phyloP scores from a whole-genome alignment of 1,139 yeast species.

The Taiozyma sp. region DNA sequence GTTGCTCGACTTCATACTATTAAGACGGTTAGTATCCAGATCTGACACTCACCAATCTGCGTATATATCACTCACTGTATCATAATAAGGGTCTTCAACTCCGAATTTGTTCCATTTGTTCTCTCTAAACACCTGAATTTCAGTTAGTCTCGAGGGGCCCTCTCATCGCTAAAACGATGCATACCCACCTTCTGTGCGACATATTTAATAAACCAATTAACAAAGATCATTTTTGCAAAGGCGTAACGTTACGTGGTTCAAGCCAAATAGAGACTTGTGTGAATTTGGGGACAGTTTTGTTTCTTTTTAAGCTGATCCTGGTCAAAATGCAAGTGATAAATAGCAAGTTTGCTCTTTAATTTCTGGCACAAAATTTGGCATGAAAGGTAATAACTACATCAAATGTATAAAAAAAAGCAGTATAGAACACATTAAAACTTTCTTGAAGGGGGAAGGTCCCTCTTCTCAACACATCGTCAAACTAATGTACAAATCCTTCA shows the following conservation, averaged over 20 bases:
- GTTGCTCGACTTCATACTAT: slow-evolving; percentile 22
- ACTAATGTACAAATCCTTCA: background rate
- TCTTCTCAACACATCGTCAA: no score
- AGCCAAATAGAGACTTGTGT: slow-evolving; percentile 11
- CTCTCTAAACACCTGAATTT: slow-evolving; percentile 20
- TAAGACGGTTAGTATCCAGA: slow-evolving; percentile 5
- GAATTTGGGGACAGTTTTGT: background rate
- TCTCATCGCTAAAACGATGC: background rate
- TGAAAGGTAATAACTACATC: no score
- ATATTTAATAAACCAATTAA: slow-evolving; percentile 19
- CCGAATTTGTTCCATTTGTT: slow-evolving; percentile 38
- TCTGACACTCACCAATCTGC: background rate
- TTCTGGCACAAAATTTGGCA: background rate
- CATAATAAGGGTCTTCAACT: slow-evolving; percentile 64
- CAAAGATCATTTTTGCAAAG: slow-evolving; percentile 3
- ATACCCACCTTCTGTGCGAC: slow-evolving; percentile 19
- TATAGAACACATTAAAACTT: background rate
- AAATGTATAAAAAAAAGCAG: background rate
- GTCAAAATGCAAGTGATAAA: background rate
- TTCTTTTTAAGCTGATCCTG: background rate
- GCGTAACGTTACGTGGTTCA: no score
- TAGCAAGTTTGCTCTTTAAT: background rate
- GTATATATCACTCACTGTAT: slow-evolving; percentile 27
- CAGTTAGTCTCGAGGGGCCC: slow-evolving; percentile 2
- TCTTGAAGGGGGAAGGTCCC: no score